phyloP scores from a whole-genome alignment of 2,329 filamentous ascomycete species.

The Balansia obtecta region DNA sequence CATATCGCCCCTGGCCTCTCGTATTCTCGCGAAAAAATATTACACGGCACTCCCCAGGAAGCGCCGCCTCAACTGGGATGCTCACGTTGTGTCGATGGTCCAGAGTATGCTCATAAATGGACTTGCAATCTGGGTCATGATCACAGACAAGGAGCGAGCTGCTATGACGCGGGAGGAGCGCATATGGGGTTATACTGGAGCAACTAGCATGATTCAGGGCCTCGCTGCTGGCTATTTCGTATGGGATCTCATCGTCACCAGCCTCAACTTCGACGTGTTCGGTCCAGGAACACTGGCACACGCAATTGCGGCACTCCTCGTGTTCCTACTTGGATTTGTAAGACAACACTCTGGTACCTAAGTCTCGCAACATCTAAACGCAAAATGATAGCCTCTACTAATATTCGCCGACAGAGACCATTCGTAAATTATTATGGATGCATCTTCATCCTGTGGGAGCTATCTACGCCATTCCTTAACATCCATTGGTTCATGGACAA shows the following conservation, averaged over 20 bases:
- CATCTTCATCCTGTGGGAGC: conserved; percentile 77
- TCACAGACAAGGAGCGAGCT: conserved; percentile 52
- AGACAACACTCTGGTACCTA: conserved; percentile 22
- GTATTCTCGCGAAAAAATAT: conserved; percentile 44
- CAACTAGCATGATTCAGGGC: conserved; percentile 59
- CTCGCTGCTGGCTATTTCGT: conserved; percentile 73
- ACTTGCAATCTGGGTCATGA: conserved; percentile 64
- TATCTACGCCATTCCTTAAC: conserved; percentile 76
- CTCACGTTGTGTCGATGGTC: conserved; percentile 72
- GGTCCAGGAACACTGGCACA: conserved; percentile 68
- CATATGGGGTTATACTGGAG: conserved; percentile 68
- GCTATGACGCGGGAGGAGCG: conserved; percentile 55
- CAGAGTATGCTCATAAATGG: conserved; percentile 62
- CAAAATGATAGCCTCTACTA: neutral
- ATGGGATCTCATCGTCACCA: conserved; percentile 66
- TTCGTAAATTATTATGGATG: conserved; percentile 75
- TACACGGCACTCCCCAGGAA: conserved; percentile 55
- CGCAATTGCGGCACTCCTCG: conserved; percentile 58
- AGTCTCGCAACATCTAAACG: neutral
- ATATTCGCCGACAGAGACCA: conserved; percentile 44
- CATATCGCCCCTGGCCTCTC: conserved; percentile 56
- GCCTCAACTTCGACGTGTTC: conserved; percentile 57
- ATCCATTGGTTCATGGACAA: conserved; percentile 92
- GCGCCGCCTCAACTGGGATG: conserved; percentile 65
- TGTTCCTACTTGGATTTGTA: conserved; percentile 72